phyloP scores from a whole-genome alignment of 768 basidiomycete species.

The Lactarius sanguifluus region DNA sequence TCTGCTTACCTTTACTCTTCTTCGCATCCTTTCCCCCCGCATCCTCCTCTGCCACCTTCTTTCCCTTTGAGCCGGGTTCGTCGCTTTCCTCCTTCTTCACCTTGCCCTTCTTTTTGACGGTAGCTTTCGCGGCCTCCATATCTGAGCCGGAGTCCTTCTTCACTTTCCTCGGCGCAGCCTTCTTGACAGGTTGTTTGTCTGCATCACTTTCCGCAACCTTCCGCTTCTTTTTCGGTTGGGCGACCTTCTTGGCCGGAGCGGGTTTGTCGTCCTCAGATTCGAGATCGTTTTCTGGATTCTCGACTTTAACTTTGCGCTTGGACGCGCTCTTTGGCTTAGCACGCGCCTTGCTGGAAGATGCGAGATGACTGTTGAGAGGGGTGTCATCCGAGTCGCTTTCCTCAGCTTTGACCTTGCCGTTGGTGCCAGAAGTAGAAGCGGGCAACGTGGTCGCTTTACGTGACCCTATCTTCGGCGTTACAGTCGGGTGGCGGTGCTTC shows the following conservation, averaged over 20 bases:
- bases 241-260: conserved; percentile 32
- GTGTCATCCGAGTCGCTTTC: conserved; percentile 46
- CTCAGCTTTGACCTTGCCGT: conserved; percentile 40
- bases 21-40: conserved; percentile 23
- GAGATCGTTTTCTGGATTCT: conserved; percentile 32
- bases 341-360: conserved; percentile 28
- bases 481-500: conserved; percentile 46
- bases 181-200: conserved; percentile 41
- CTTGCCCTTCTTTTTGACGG: conserved; percentile 48
- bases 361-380: conserved; percentile 34
- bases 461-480: conserved; percentile 45
- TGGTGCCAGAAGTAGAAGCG: conserved; percentile 36
- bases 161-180: conserved; percentile 41
- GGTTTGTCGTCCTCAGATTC: conserved; percentile 38
- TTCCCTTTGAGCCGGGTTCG: conserved; percentile 44
- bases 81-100: conserved; percentile 42
- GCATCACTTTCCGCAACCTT: conserved; percentile 51
- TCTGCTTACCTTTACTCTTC: conserved; percentile 59
- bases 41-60: conserved; percentile 34
- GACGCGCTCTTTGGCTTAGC: conserved; percentile 46
- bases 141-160: conserved; percentile 54
- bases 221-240: conserved; percentile 36
- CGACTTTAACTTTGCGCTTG: conserved; percentile 49
- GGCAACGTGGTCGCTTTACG: conserved; percentile 41
- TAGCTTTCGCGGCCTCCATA: conserved; percentile 40